These are phyloP conservation scores for Sonneratia alba DNA, from an alignment of 345 rosid genomes.

Conservation along the genomic window DNA sequence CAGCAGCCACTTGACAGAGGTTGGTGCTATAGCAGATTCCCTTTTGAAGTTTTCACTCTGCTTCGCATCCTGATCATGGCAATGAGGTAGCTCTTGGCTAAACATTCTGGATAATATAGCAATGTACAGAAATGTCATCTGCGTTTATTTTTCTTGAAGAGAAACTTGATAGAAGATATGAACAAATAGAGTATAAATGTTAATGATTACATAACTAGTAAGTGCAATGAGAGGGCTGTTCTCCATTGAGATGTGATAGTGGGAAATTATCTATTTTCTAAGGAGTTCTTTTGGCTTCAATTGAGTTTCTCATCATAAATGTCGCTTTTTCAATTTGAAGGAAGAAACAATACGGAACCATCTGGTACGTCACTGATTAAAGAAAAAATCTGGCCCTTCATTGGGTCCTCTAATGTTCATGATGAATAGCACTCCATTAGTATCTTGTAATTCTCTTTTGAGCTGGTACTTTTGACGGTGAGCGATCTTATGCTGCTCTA, in stretches of 20 bases:
- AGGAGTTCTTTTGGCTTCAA: not conserved
- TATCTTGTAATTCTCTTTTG: not conserved
- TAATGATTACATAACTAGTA: not conserved
- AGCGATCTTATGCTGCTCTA: not conserved
- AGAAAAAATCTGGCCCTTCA: not conserved
- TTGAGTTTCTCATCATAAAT: not conserved
- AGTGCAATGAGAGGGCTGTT: not conserved
- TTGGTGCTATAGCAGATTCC: not conserved
- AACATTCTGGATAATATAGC: not conserved
- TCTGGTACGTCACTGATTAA: not conserved
- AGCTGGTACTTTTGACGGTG: not conserved
- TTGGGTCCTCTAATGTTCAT: not conserved
- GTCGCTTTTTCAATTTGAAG: not conserved
- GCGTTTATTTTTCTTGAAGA: not conserved
- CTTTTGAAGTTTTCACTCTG: not conserved
- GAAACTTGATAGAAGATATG: not conserved
- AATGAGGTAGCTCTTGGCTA: not conserved
- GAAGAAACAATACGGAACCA: not conserved
- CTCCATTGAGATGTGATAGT: not conserved
- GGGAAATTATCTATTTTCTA: not conserved
- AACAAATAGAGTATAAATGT: not conserved
- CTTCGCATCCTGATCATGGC: not conserved
- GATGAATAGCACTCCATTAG: not conserved
- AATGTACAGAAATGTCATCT: not conserved
- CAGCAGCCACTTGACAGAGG: conserved; percentile 28